A percentile compares a stretch with the other conserved stretches of the same genome.
Evolutionary conservation across 306 rosid species (phyloP).

Genomic region (Cucurbita ficifolia): DNA sequence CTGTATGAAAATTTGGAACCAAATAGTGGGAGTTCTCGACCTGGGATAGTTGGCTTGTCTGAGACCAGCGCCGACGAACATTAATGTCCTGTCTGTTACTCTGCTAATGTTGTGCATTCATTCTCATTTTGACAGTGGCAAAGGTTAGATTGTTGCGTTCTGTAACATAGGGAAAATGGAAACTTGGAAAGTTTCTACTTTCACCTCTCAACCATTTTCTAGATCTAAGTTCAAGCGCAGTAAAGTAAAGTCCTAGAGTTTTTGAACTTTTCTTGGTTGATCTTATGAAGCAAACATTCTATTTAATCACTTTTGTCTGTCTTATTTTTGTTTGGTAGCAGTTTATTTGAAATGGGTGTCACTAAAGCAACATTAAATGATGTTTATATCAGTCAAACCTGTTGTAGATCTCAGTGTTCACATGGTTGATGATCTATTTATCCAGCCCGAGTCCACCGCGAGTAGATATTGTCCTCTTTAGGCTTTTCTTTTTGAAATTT

Average conservation of each 20-base stretch:
- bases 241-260: neutral
- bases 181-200: neutral
- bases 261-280: neutral
- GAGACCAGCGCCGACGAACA: neutral
- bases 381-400: neutral
- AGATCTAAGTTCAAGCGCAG: neutral
- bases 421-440: constrained; percentile 11
- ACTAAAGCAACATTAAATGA: neutral
- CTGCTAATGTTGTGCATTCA: neutral
- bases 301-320: neutral
- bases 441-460: too few relatives aligned
- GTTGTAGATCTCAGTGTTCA: constrained; percentile 11
- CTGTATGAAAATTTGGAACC: neutral
- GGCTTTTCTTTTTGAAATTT: too few relatives aligned
- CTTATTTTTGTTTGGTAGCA: neutral
- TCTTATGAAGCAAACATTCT: neutral
- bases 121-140: neutral
- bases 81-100: neutral
- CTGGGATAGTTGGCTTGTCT: neutral
- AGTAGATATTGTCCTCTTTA: too few relatives aligned
- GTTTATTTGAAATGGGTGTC: neutral
- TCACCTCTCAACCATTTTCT: neutral
- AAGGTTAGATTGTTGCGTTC: neutral
- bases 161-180: neutral
- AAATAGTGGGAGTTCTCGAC: neutral